Conservation (phyloP, 2,329 filamentous ascomycete species). For the Penicillium sp. region DNA sequence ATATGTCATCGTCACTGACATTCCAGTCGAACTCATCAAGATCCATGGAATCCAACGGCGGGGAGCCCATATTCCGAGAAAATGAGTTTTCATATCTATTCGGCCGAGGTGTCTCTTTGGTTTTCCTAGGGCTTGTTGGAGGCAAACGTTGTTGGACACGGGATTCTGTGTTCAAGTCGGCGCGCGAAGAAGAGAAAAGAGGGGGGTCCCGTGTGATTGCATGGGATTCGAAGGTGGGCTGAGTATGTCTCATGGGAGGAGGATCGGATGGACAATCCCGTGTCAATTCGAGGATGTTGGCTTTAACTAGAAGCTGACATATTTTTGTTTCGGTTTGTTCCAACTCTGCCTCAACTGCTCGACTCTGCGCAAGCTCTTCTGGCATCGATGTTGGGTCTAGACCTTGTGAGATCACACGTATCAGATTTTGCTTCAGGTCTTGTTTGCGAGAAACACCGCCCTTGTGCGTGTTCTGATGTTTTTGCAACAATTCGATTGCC, state of each 20-base stretch:
- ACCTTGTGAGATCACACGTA: slow-evolving; percentile 38
- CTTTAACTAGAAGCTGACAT: slow-evolving; percentile 32
- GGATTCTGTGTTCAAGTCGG: background rate
- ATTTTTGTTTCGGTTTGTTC: slow-evolving; percentile 38
- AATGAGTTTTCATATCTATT: slow-evolving; percentile 29
- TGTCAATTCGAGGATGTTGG: slow-evolving; percentile 28
- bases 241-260: background rate
- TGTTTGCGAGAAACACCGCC: slow-evolving; percentile 33
- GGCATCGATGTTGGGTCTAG: slow-evolving; percentile 33
- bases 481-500: slow-evolving; percentile 37
- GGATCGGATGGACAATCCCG: slow-evolving; percentile 2
- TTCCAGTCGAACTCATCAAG: slow-evolving; percentile 46
- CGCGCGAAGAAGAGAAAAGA: background rate
- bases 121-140: slow-evolving; percentile 5
- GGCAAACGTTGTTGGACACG: slow-evolving; percentile 5
- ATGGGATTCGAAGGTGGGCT: background rate
- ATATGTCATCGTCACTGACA: slow-evolving; percentile 47
- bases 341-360: slow-evolving; percentile 34
- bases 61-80: slow-evolving; percentile 46
- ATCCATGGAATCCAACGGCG: slow-evolving; percentile 22
- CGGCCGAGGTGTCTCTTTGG: slow-evolving; percentile 4
- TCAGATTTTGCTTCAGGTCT: slow-evolving; percentile 37
- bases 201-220: background rate
- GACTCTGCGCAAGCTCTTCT: slow-evolving; percentile 36
- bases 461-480: slow-evolving; percentile 30